Percentiles rank a stretch among this genome's conserved stretches.
Evolutionary conservation across 306 rosid genomes (phyloP).

Genomic region (Luffa aegyptiaca): DNA sequence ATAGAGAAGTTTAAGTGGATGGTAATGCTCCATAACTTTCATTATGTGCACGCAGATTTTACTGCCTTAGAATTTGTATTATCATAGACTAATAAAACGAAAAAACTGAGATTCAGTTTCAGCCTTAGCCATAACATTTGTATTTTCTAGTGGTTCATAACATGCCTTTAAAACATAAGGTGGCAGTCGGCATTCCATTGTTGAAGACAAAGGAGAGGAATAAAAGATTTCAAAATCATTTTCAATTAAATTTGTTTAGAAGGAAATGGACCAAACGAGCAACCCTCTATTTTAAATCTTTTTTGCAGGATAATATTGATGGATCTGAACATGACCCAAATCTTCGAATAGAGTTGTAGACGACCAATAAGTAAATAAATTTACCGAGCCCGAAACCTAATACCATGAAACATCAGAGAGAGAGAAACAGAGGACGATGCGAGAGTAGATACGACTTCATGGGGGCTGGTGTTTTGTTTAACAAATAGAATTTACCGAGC

Average conservation of each 20-base stretch:
- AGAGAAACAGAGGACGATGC: no score
- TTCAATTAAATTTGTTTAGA: neutral
- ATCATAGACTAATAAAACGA: neutral
- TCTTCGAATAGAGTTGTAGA: neutral
- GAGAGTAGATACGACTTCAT: no score
- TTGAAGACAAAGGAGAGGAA: neutral
- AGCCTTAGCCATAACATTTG: neutral
- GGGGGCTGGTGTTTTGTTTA: no score
- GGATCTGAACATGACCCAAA: neutral
- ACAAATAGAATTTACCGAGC: neutral
- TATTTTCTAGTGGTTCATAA: neutral
- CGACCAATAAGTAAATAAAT: neutral
- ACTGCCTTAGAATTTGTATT: neutral
- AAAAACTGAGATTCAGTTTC: neutral
- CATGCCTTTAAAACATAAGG: neutral
- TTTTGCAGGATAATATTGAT: neutral
- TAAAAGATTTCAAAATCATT: no score
- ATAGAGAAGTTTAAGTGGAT: neutral
- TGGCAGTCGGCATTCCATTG: neutral
- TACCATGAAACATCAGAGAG: no score
- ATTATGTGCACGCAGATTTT: neutral
- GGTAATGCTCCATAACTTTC: neutral
- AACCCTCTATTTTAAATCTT: neutral
- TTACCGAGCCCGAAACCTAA: no score
- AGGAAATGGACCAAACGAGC: neutral